Evolutionary conservation across 768 basidiomycete genomes (phyloP), one percentile per base, ranked within the genome.

Genomic region (Punctularia strigosozonata): DNA sequence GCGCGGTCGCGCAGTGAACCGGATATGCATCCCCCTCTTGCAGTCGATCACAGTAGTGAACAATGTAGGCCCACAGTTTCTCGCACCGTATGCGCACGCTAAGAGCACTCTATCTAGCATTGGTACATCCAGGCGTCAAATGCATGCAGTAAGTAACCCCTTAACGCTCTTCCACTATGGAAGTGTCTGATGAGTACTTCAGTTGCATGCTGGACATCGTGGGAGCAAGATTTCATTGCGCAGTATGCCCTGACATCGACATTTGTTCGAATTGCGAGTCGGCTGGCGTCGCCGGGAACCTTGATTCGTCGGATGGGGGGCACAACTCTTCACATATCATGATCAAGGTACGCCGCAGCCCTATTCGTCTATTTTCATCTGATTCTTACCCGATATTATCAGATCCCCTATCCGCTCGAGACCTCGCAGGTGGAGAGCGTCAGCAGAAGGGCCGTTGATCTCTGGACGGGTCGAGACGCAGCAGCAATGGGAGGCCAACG

Each of bases 181-280:
- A 37, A 19, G 31, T 21, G 15, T 25, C 40, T 31, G n/a, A 38
- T 28, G n/a, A 41, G 25, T 25, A 39, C 23, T 25, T 15, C 49
- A 91, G 91, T 49, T 97, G 91, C 54, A 61, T 84, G 42, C 77
- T 80, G 46, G 88, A 90, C 46, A 92, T 97, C 45, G 72, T 92
- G 19, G 92, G 92, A 14, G 87, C 90, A 13, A 73, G 87, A 4
- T 95, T 90, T 59, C 92, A 90, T 50, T 97, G 92, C 50, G 85
- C 86, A 7, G 77, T 87, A 17, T 97, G 92, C 53, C 75, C 81
- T 28, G 73, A 77, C 6, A 70, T 88, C 28, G 86, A 90, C 49
- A 88, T 90, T 24, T 90, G 88, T 48, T 72, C 80, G 14, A 85
- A 87, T 46, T 90, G 87, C 53, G 87, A 90, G 55, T 80, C 82